phyloP scores from a whole-genome alignment of 2,329 filamentous ascomycete genomes.

The Penicillium concentricum region DNA sequence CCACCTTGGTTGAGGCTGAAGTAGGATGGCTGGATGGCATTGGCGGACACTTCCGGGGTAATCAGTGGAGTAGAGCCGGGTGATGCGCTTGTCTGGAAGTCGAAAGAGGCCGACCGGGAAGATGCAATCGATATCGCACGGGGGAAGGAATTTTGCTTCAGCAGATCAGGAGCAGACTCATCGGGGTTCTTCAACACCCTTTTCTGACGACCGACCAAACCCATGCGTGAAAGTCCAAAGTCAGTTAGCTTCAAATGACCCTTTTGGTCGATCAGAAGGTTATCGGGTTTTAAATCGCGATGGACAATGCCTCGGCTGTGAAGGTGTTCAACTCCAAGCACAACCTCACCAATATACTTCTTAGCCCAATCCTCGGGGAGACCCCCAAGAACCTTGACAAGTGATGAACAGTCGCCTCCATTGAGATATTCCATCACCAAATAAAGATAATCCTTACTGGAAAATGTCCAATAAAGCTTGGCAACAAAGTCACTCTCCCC shows the following conservation, averaged over 20 bases:
- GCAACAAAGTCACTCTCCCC: conserved; percentile 98
- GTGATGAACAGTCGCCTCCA: conserved; percentile 91
- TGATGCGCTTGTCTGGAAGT: conserved; percentile 77
- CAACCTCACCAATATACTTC: conserved; percentile 94
- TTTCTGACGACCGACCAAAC: conserved; percentile 93
- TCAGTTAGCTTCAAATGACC: conserved; percentile 96
- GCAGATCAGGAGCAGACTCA: conserved; percentile 85
- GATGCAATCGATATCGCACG: conserved; percentile 82
- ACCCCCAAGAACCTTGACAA: conserved; percentile 90
- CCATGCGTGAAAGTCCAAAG: conserved; percentile 96
- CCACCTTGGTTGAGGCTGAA: conserved; percentile 66
- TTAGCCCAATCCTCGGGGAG: conserved; percentile 97
- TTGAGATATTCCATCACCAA: conserved; percentile 99
- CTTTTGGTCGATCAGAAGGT: conserved; percentile 93
- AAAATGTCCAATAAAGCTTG: conserved; percentile 99
- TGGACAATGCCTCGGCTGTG: conserved; percentile 95
- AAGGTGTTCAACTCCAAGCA: conserved; percentile 94
- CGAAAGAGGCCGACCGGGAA: conserved; percentile 89
- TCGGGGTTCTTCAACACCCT: conserved; percentile 74
- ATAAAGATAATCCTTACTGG: conserved; percentile 98
- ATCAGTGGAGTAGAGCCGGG: conserved; percentile 83
- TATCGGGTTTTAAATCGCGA: conserved; percentile 94
- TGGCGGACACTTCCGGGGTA: conserved; percentile 69
- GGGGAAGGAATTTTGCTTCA: conserved; percentile 89
- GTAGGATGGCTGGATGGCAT: conserved; percentile 83